Base-by-base conservation (phyloP, 2,329 filamentous ascomycete genomes). In the Penicillium italicum region DNA sequence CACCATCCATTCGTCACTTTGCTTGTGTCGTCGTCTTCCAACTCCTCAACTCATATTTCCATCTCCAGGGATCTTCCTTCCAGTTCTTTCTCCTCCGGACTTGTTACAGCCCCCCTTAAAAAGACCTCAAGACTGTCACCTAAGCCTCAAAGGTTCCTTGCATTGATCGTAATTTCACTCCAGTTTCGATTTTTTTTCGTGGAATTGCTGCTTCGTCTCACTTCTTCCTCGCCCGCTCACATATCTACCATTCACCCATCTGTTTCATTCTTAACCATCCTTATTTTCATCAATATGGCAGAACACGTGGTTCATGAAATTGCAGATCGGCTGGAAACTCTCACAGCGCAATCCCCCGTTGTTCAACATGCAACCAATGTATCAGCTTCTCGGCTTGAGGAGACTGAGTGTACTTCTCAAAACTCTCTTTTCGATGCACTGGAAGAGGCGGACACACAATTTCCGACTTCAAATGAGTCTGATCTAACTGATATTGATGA, bases 401-500 rank as follows among this genome's bases (percentile, higher is more conserved):
- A 6, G 10, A n/a, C 18, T 1, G 36, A 14, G 47, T 7, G 6
- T 16, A 6, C 5, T 18, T 3, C 11, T 26, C 37, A 8, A 4
- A 28, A 8, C 18, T 18, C 10, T 5, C 16, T 33, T 16, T 16
- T 22, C 18, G 3, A 22, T 18, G 10, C 9, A 18, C 37, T 5
- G 4, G 26, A 24, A 16, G 11, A 3, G 0, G 9, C 16, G 4
- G 7, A 24, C 3, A 1, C 9, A 16, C 8, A 0, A 12, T 11
- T n/a, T 5, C 6, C 24, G 8, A 20, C 28, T 18, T 30, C 37
- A 9, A 42, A 9, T 6, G 16, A 8, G 9, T 50, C 47, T 12
- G 37, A 50, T 8, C 8, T 43, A 5, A 43, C 48, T 2, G 37
- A 50, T 10, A 33, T 50, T 1, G 48, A 50, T 4, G 37, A 50